These are phyloP conservation scores for Glutinoglossum americanum DNA, from an alignment of 495 filamentous ascomycete species.

Conservation along the genomic window DNA sequence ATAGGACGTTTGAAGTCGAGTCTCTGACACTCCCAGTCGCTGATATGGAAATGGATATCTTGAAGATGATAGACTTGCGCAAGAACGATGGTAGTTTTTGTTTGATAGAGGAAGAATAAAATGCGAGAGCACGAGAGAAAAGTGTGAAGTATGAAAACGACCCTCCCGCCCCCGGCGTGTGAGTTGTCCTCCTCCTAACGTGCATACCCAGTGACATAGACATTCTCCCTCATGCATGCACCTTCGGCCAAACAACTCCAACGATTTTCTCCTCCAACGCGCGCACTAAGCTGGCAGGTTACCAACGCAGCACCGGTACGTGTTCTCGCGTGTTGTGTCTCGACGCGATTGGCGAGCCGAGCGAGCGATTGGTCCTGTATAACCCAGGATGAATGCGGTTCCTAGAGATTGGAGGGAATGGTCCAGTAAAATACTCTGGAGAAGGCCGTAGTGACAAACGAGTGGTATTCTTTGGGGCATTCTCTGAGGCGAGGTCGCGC, in stretches of 20 bases:
- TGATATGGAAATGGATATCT: not conserved
- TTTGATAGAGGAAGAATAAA: not conserved
- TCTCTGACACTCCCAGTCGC: not conserved
- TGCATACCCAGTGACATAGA: not conserved
- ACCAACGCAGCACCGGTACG: not conserved
- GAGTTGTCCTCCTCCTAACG: not conserved
- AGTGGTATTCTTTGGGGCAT: too few species aligned
- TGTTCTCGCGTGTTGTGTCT: not conserved
- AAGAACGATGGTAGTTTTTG: not conserved
- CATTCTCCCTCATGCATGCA: not conserved
- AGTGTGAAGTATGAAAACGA: not conserved
- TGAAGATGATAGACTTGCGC: not conserved
- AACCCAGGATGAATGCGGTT: too few species aligned
- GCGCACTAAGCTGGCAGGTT: not conserved
- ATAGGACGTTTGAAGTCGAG: not conserved
- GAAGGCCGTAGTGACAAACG: too few species aligned
- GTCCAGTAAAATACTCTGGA: too few species aligned
- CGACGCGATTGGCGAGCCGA: not conserved
- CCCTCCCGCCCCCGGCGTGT: not conserved
- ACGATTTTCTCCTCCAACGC: not conserved
- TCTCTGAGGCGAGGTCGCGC: too few species aligned
- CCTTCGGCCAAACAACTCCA: not conserved
- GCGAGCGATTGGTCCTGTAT: not conserved
- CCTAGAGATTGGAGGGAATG: too few species aligned
- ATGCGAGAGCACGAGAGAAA: not conserved